phyloP scores from a whole-genome alignment of 1,284 basidiomycete genomes.

The Marasmius fiardii region DNA sequence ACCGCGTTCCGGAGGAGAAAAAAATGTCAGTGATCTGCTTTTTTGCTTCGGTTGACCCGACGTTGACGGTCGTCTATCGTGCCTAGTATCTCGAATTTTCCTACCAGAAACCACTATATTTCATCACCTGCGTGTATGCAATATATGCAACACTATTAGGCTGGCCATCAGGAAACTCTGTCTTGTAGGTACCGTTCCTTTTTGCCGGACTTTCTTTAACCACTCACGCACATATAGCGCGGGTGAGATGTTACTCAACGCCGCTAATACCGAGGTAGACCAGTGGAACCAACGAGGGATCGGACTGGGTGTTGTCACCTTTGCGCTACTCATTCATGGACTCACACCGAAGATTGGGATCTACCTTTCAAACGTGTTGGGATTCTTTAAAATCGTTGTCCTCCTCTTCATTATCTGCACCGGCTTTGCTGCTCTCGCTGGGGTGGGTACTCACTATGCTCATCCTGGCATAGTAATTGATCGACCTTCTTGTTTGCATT shows the following conservation, averaged over 20 bases:
- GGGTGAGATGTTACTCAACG: conserved; percentile 33
- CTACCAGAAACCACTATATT: conserved; percentile 25
- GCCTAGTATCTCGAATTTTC: conserved; percentile 29
- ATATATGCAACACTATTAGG: conserved; percentile 27
- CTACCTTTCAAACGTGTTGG: conserved; percentile 43
- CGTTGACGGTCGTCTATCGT: not conserved
- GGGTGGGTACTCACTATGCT: conserved; percentile 4
- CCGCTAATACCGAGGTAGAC: conserved; percentile 24
- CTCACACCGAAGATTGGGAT: conserved; percentile 38
- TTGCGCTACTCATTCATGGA: conserved; percentile 39
- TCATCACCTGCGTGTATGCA: conserved; percentile 30
- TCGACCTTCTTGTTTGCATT: not conserved
- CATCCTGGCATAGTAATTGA: not conserved
- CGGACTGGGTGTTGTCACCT: conserved; percentile 32
- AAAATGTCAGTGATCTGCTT: conserved; percentile 16
- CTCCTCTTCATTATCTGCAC: conserved; percentile 38
- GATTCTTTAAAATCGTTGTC: conserved; percentile 43
- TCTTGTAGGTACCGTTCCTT: not conserved
- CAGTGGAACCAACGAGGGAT: conserved; percentile 27
- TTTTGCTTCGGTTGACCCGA: conserved; percentile 13
- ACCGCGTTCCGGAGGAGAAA: conserved; percentile 16
- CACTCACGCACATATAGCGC: conserved; percentile 21
- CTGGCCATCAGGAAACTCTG: conserved; percentile 12
- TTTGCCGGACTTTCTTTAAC: not conserved
- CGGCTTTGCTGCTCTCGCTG: conserved; percentile 32